Conservation (phyloP, 441 rosid species). For the Rhodomyrtus psidioides region DNA sequence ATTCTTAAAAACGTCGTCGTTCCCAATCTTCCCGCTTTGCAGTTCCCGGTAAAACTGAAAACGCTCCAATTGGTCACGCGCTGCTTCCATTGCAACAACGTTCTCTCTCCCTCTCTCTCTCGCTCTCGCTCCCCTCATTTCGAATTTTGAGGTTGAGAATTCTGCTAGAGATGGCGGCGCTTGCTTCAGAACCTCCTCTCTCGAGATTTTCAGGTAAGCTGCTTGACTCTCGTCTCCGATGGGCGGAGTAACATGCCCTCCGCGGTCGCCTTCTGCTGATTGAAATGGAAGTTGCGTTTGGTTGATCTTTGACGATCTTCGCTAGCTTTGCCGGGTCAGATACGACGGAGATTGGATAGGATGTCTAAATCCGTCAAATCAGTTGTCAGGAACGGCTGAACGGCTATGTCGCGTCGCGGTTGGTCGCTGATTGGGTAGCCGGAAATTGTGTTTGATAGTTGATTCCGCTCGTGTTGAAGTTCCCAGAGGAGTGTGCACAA, state of each 20-base stretch:
- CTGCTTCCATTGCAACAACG: not conserved
- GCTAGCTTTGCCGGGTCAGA: not conserved
- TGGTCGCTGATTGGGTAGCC: not conserved
- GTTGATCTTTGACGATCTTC: not conserved
- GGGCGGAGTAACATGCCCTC: not conserved
- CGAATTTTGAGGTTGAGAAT: not conserved
- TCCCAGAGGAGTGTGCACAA: not conserved
- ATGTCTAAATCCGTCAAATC: not conserved
- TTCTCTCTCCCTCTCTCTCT: not conserved
- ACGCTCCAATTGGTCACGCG: not conserved
- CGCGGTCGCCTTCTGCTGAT: not conserved
- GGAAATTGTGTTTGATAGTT: not conserved
- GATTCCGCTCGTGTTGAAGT: not conserved
- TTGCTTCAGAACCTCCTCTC: not conserved
- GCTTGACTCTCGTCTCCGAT: not conserved
- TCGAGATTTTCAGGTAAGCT: not conserved
- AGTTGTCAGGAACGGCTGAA: not conserved
- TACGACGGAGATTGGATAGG: not conserved
- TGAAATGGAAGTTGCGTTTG: not conserved
- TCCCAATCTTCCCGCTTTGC: not conserved
- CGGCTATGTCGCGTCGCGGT: not conserved
- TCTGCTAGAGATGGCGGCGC: not conserved
- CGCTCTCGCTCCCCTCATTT: not conserved
- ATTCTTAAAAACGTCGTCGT: not conserved
- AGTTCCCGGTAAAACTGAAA: not conserved